A percentile compares a stretch with the other conserved stretches of the same genome.
Conservation (phyloP, 192 early-diverging fungal species). For the Umbelopsis ramanniana region DNA sequence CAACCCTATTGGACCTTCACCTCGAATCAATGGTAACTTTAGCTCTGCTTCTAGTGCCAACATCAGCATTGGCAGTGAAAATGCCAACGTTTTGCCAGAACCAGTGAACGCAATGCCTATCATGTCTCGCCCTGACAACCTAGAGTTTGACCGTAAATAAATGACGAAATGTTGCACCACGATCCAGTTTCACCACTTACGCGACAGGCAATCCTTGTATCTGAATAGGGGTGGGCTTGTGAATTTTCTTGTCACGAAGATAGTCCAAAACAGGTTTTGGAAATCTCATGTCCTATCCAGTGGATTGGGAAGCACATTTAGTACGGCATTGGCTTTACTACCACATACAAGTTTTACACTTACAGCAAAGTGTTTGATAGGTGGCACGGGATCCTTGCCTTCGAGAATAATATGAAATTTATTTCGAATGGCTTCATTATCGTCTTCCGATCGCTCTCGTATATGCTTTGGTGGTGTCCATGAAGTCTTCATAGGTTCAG, state of each 20-base stretch:
- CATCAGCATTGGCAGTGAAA: conserved; percentile 93
- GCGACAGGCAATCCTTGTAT: conserved; percentile 95
- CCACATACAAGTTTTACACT: too few relatives aligned
- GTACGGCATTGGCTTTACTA: too few relatives aligned
- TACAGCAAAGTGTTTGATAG: conserved; percentile 76
- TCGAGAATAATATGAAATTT: conserved; percentile 91
- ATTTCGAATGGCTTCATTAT: conserved; percentile 63
- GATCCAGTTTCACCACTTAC: conserved; percentile 36
- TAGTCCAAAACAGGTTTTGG: conserved; percentile 79
- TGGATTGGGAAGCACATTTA: too few relatives aligned
- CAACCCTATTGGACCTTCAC: conserved; percentile 94
- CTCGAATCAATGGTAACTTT: conserved; percentile 75
- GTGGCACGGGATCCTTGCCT: conserved; percentile 84
- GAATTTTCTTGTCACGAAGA: conserved; percentile 80
- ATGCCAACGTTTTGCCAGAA: conserved; percentile 94
- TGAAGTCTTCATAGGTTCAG: conserved; percentile 81
- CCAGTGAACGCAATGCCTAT: conserved; percentile 99
- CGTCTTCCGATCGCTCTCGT: conserved; percentile 55
- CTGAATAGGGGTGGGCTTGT: conserved; percentile 95
- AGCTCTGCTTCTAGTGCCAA: conserved; percentile 93
- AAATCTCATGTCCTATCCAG: conserved; percentile 90
- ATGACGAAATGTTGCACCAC: neutral
- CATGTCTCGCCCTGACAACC: conserved; percentile 91
- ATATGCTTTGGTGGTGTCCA: conserved; percentile 85
- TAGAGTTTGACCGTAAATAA: conserved; percentile 30